Percentiles rank a stretch among this genome's conserved stretches.
Evolutionary conservation across 352 stramenopile species (phyloP).

Genomic region (Phytophthora sansomeana): DNA sequence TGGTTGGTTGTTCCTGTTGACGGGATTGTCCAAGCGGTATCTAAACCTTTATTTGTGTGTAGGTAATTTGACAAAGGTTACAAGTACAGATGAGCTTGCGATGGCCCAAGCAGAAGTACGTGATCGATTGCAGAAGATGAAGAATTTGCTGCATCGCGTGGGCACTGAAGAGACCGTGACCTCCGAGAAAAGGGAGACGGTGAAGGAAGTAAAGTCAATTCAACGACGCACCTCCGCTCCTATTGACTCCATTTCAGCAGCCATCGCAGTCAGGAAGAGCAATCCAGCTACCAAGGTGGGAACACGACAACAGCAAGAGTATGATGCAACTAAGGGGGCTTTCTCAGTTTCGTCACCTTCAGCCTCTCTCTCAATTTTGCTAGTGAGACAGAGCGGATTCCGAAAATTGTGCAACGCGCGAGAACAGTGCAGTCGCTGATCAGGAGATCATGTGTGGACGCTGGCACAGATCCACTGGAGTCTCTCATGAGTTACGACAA

Average conservation of each 20-base stretch:
- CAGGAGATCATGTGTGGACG: conserved; percentile 46
- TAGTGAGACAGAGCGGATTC: conserved; percentile 13
- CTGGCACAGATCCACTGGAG: conserved; percentile 66
- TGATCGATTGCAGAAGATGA: conserved; percentile 67
- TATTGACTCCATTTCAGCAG: conserved; percentile 15
- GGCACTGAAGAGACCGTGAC: conserved; percentile 8
- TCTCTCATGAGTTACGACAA: conserved; percentile 43
- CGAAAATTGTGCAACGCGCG: conserved; percentile 28
- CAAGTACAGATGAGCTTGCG: conserved; percentile 51
- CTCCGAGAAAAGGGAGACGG: conserved; percentile 1
- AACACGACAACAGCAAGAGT: not conserved
- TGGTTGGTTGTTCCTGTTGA: conserved; percentile 28
- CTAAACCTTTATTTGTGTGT: not conserved
- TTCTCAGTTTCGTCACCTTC: not conserved
- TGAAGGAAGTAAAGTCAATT: not conserved
- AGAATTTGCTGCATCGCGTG: conserved; percentile 55
- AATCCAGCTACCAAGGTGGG: conserved; percentile 6
- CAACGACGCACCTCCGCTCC: conserved; percentile 17
- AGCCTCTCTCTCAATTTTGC: conserved; percentile 12
- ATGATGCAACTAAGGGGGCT: conserved; percentile 4
- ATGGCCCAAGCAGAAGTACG: conserved; percentile 59
- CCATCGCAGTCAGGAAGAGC: conserved; percentile 15
- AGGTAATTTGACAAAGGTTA: conserved; percentile 64
- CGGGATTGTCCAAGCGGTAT: not conserved
- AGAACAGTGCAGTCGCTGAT: conserved; percentile 40